These are phyloP conservation scores for Boletellus deceptivus DNA, from an alignment of 1,284 basidiomycete species.

Conservation along the genomic window DNA sequence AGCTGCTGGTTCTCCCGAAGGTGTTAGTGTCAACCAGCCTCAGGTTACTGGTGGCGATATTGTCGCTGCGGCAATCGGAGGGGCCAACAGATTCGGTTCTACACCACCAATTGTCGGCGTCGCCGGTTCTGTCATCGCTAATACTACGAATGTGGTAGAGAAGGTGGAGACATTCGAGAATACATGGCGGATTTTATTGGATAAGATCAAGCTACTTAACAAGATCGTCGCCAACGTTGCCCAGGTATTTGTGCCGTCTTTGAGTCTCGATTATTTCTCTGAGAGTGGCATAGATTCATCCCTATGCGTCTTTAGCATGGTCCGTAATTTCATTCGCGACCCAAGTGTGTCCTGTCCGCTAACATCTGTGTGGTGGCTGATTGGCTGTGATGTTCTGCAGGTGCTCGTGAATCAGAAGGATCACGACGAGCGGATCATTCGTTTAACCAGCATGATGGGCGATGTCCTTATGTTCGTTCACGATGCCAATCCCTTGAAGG, in stretches of 20 bases:
- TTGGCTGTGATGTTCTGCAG: background rate
- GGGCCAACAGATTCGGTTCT: no score
- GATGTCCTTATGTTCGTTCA: background rate
- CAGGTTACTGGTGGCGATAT: no score
- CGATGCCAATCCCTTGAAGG: background rate
- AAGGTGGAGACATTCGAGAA: background rate
- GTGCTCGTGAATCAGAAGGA: background rate
- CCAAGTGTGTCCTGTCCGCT: background rate
- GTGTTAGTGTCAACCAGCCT: no score
- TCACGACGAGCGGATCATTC: background rate
- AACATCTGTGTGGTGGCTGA: background rate
- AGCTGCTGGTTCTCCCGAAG: no score
- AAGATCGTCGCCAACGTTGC: background rate
- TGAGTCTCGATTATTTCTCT: background rate
- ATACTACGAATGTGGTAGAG: background rate
- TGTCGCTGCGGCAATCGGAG: no score
- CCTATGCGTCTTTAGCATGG: background rate
- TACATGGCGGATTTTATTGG: background rate
- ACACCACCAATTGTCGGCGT: no score
- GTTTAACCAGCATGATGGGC: background rate
- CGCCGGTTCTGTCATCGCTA: no score
- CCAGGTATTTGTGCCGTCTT: background rate
- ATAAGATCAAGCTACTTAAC: background rate
- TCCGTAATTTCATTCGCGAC: background rate
- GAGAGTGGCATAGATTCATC: background rate